Evolutionary conservation across 352 stramenopile species (phyloP).

Genomic region (Phytophthora chlamydospora): DNA sequence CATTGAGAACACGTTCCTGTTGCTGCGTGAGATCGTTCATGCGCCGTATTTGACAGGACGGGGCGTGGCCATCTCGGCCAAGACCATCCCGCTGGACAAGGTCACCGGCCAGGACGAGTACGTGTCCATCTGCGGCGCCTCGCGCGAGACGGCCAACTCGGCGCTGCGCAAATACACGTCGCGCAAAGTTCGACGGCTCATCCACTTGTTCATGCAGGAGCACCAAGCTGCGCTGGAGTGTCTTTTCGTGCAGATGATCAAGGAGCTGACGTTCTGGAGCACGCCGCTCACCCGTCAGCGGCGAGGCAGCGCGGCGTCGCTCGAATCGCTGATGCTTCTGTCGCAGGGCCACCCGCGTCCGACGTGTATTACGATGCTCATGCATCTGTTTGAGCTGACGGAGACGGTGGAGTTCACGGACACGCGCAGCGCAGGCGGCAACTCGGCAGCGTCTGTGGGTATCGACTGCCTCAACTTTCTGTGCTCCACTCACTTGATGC

Average conservation of each 20-base stretch:
- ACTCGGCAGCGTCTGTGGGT: constrained; percentile 58
- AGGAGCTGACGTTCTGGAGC: constrained; percentile 86
- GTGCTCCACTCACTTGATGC: constrained; percentile 85
- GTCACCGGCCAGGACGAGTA: constrained; percentile 89
- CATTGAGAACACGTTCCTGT: constrained; percentile 83
- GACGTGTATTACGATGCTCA: constrained; percentile 80
- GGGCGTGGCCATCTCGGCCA: constrained; percentile 86
- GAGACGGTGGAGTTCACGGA: constrained; percentile 88
- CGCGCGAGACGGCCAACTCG: constrained; percentile 83
- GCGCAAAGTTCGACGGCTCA: constrained; percentile 82
- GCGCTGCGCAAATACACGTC: constrained; percentile 87
- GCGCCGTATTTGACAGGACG: constrained; percentile 83
- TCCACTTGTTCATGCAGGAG: constrained; percentile 86
- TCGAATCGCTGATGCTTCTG: constrained; percentile 74
- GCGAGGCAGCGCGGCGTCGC: constrained; percentile 51
- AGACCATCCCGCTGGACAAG: constrained; percentile 86
- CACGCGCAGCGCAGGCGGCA: constrained; percentile 32
- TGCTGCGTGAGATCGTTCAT: constrained; percentile 83
- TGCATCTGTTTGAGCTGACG: constrained; percentile 84
- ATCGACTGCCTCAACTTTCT: constrained; percentile 90
- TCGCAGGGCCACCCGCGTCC: constrained; percentile 73
- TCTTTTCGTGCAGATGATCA: constrained; percentile 85
- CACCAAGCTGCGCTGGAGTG: constrained; percentile 68
- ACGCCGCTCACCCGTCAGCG: constrained; percentile 52
- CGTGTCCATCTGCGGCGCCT: constrained; percentile 85